Percentiles rank a stretch among this genome's conserved stretches.
Evolutionary conservation across 352 stramenopile species (phyloP).

Genomic region (Hyphochytrium catenoides): DNA sequence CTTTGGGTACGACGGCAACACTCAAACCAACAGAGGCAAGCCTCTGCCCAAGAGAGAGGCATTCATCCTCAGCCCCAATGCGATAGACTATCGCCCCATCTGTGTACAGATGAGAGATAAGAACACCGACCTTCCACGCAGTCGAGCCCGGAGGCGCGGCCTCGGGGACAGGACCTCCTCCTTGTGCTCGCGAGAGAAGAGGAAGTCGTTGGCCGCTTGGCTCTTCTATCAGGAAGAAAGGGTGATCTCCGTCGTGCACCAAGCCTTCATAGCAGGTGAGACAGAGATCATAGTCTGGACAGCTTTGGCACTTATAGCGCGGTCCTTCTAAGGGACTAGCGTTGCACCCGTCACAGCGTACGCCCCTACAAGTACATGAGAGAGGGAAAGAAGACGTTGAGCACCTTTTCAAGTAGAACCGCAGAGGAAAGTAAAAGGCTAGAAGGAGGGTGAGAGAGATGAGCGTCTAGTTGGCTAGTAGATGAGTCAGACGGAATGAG

Average conservation of each 20-base stretch:
- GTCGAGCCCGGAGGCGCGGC: constrained; percentile 26
- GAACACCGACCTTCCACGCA: constrained; percentile 27
- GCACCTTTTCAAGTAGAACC: too few species aligned
- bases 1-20: constrained; percentile 16
- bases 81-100: constrained; percentile 25
- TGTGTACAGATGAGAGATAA: constrained; percentile 17
- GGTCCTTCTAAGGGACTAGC: constrained; percentile 31
- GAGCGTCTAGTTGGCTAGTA: too few species aligned
- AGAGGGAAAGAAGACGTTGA: too few species aligned
- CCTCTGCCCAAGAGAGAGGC: constrained; percentile 13
- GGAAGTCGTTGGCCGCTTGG: constrained; percentile 25
- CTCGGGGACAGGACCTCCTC: constrained; percentile 20
- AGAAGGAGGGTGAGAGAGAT: too few species aligned
- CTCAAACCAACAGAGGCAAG: constrained; percentile 20
- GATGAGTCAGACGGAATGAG: too few species aligned
- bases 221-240: constrained; percentile 29
- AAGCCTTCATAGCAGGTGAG: constrained; percentile 28
- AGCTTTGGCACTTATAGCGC: constrained; percentile 45
- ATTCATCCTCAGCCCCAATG: constrained; percentile 14
- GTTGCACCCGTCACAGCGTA: constrained; percentile 49
- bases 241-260: constrained; percentile 29
- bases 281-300: constrained; percentile 45
- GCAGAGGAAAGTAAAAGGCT: too few species aligned
- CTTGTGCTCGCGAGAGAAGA: constrained; percentile 18
- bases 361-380: constrained; percentile 16